Base-by-base conservation (phyloP, 2,329 filamentous ascomycete species). In the Cladophialophora psammophila region DNA sequence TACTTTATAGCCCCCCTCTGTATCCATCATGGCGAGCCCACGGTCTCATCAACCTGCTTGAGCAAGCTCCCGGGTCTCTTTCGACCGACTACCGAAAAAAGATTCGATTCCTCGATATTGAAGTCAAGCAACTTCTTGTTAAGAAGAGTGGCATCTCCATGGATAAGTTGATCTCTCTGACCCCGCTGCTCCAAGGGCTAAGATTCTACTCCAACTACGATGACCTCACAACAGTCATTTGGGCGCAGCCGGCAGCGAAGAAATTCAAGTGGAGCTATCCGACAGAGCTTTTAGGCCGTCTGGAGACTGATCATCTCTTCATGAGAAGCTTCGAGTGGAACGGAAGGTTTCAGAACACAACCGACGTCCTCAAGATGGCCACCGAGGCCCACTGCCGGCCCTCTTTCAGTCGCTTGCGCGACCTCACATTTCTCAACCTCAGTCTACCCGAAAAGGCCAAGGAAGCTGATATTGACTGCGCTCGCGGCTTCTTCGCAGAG, bases 121-220 rank as follows among this genome's bases (percentile, higher is more conserved):
- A 95, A 74, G 88, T 90, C 10, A 85, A 83, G 42, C 85, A 77
- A 72, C 85, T 80, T 65, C 82, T 88, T 59, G 79, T 83, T 48
- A 85, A 86, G 69, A 80, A 81, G 72, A 83, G 82, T 60, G 84
- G 84, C 74, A 80, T 89, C 64, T 84, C 88, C 66, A 75, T 91
- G 20, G 76, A 80, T 45, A 78, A 81, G 32, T 78, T 96, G 58
- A 80, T 96, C 20, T 81, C 83, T 48, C 83, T 86, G 54, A 84
- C 93, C 5, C 89, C 90, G 0, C 88, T 87, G 56, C 82, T 97
- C 15, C 85, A 85, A 60, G 85, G 89, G 57, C 78, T 97, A 36
- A 87, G 93, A 65, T 84, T 97, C 15, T 90, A 89, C 69, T 91
- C 94, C 71, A 85, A 85, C 10, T 82, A 86, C 57, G 91, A 96